Evolutionary conservation across 2,329 filamentous ascomycete species (phyloP), one percentile per base, ranked within the genome.

Genomic region (Akanthomyces lecanii): DNA sequence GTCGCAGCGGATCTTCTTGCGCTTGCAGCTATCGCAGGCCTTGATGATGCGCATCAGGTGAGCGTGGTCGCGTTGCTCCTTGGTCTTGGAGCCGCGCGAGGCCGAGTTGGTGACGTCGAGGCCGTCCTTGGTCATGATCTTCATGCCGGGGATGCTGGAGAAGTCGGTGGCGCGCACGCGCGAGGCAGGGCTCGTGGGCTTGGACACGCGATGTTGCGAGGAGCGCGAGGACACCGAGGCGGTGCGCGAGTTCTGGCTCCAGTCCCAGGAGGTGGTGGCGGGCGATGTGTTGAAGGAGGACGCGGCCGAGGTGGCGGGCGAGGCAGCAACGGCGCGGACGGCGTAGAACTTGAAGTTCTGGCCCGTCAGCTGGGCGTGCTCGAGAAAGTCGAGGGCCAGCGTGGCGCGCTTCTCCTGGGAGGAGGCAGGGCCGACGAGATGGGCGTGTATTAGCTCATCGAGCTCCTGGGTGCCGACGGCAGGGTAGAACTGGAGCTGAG

Each of bases 41-140:
- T 87, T 87, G 71, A 88, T 84, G 70, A 86, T 85, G 64, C 86
- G 79, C 83, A 89, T 88, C 53, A 88, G 75, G 67, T 87, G 85
- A 6, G 86, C 86, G 69, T 88, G 86, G 60, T 88, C 85, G 40
- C 86, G 81, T 77, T 88, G 85, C 77, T 88, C 85, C 78, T 86
- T 86, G 59, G 86, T 86, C 76, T 88, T 88, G 72, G 81, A 85
- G 40, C 85, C 85, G 45, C 85, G 80, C 18, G 84, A 85, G 16
- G 84, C 83, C 62, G 82, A 80, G 72, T 86, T 84, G 51, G 86
- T 89, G 62, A 89, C 82, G 70, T 89, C 86, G 48, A 76, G 75
- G 54, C 86, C 86, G 66, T 86, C 85, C 71, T 80, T 83, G 63
- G 85, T 88, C 77, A 88, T 80, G 66, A 89, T 88, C 71, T 85